Evolutionary conservation across 257 asterid genomes (phyloP).

Genomic region (Agastache rugosa): DNA sequence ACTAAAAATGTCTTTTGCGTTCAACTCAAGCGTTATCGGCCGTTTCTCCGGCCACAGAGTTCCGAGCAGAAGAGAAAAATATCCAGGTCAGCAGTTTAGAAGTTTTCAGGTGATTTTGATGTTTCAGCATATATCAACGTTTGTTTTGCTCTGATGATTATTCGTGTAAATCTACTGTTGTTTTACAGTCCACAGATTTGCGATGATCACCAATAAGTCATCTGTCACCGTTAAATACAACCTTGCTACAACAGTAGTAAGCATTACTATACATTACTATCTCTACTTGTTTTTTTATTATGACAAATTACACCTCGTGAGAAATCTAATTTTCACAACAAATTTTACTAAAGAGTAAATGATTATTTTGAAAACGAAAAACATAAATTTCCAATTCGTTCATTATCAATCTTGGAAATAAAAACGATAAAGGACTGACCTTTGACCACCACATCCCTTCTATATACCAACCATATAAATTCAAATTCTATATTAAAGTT

Average conservation of each 20-base stretch:
- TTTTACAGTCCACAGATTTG: not conserved
- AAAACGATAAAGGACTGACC: too few relatives aligned
- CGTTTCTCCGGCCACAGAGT: constrained; percentile 10
- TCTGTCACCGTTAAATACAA: constrained; percentile 3
- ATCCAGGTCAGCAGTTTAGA: not conserved
- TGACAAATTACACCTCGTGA: too few relatives aligned
- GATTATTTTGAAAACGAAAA: too few relatives aligned
- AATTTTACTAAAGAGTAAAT: too few relatives aligned
- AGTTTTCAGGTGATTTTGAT: not conserved
- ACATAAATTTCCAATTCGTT: too few relatives aligned
- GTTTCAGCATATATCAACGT: not conserved
- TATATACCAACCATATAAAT: too few relatives aligned
- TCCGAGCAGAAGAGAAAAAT: not conserved
- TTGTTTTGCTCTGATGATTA: not conserved
- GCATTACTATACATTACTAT: too few relatives aligned
- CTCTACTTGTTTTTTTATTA: too few relatives aligned
- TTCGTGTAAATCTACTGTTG: not conserved
- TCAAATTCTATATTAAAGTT: too few relatives aligned
- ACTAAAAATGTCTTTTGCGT: not conserved
- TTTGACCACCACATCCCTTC: too few relatives aligned
- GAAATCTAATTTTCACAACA: too few relatives aligned
- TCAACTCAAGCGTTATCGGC: not conserved
- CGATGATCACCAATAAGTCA: not conserved
- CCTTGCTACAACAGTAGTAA: constrained; percentile 25
- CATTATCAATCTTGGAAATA: too few relatives aligned